Evolutionary conservation across 116 monocot species (phyloP).

Genomic region (Iris pallida): DNA sequence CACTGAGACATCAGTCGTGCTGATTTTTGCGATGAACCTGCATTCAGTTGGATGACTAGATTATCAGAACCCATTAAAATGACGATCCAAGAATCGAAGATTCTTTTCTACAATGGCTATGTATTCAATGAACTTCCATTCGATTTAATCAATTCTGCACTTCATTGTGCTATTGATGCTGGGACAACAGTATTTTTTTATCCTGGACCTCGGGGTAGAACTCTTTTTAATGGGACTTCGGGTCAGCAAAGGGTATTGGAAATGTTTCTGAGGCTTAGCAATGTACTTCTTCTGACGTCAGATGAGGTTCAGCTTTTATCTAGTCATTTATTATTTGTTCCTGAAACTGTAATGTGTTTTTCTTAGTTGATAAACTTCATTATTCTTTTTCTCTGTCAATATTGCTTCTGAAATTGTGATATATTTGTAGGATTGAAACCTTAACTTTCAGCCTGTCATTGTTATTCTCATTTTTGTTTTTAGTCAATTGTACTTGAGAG

Average conservation of each 20-base stretch:
- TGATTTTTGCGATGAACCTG: slow-evolving; percentile 82
- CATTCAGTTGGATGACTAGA: slow-evolving; percentile 81
- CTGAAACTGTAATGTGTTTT: not conserved
- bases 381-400: too few relatives aligned
- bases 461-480: too few relatives aligned
- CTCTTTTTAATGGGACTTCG: slow-evolving; percentile 52
- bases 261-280: slow-evolving; percentile 57
- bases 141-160: slow-evolving; percentile 54
- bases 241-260: slow-evolving; percentile 53
- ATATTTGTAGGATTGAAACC: too few relatives aligned
- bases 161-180: slow-evolving; percentile 66
- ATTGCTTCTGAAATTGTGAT: too few relatives aligned
- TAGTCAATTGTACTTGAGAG: too few relatives aligned
- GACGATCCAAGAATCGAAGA: slow-evolving; percentile 67
- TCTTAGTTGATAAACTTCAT: not conserved
- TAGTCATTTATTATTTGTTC: not conserved
- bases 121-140: slow-evolving; percentile 85
- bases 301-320: slow-evolving; percentile 68
- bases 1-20: slow-evolving; percentile 48
- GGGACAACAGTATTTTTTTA: slow-evolving; percentile 86
- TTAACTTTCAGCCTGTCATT: too few relatives aligned
- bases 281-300: slow-evolving; percentile 91
- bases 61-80: slow-evolving; percentile 44
- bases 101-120: slow-evolving; percentile 95
- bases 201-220: slow-evolving; percentile 81